A percentile compares a stretch with the other conserved stretches of the same genome.
phyloP scores from a whole-genome alignment of 352 stramenopile species.

The Aphanomyces astaci region DNA sequence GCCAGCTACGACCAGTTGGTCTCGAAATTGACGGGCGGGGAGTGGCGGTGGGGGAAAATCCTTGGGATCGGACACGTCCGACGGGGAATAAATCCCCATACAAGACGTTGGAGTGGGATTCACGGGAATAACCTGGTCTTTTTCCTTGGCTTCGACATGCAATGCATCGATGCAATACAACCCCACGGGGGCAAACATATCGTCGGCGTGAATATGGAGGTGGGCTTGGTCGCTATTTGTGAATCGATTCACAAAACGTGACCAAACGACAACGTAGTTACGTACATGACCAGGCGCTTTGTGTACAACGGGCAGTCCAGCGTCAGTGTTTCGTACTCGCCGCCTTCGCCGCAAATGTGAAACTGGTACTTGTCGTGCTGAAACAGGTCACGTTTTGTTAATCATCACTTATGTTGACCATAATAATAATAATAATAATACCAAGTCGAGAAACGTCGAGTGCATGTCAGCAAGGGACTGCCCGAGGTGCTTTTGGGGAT shows the following conservation, averaged over 20 bases:
- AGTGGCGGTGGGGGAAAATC: no score
- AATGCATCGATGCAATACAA: conserved; percentile 88
- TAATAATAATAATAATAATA: no score
- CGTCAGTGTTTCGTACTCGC: conserved; percentile 99
- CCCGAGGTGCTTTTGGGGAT: conserved; percentile 75
- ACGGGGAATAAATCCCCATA: no score
- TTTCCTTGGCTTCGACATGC: conserved; percentile 84
- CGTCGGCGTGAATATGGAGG: conserved; percentile 87
- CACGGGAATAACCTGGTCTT: background rate
- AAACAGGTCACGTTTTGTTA: background rate
- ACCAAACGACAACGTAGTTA: background rate
- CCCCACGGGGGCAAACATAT: conserved; percentile 88
- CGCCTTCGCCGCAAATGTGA: conserved; percentile 97
- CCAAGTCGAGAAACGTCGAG: conserved; percentile 84
- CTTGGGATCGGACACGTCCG: no score
- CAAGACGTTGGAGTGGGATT: no score
- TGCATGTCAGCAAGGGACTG: conserved; percentile 83
- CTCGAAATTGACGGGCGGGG: conserved; percentile 44
- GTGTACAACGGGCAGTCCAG: conserved; percentile 96
- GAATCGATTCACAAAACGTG: conserved; percentile 1
- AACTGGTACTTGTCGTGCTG: conserved; percentile 94
- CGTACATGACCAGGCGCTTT: conserved; percentile 86
- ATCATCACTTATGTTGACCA: background rate
- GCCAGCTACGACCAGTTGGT: conserved; percentile 58
- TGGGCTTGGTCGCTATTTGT: conserved; percentile 77